Evolutionary conservation across 129 eudicot genomes (phyloP).

Genomic region (Rutidosis leptorrhynchoides): DNA sequence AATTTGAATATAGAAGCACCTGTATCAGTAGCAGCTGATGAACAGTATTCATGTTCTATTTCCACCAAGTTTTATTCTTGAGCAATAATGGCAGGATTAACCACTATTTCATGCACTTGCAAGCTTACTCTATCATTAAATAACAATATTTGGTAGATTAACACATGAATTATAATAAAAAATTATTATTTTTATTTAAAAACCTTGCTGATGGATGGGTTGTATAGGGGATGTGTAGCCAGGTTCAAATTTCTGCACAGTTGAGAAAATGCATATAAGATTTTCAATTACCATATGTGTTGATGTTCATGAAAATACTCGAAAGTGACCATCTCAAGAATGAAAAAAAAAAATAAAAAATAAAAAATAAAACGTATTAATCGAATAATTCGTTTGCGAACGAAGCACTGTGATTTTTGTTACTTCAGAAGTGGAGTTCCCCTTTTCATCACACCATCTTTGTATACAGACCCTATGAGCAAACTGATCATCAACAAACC

Average conservation of each 20-base stretch:
- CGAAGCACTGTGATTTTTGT: too few species aligned
- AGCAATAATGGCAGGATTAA: neutral
- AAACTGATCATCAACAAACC: slow-evolving; percentile 45
- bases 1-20: slow-evolving; percentile 48
- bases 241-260: slow-evolving; percentile 66
- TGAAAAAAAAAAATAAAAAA: too few species aligned
- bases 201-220: slow-evolving; percentile 48
- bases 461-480: slow-evolving; percentile 79
- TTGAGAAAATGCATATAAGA: slow-evolving; percentile 9
- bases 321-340: neutral
- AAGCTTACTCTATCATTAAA: slow-evolving; percentile 34
- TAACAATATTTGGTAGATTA: too few species aligned
- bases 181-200: too few species aligned
- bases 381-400: neutral
- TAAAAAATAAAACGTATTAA: neutral
- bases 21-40: slow-evolving; percentile 28
- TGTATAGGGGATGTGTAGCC: slow-evolving; percentile 49
- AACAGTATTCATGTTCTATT: slow-evolving; percentile 33
- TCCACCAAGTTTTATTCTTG: slow-evolving; percentile 29
- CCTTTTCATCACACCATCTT: slow-evolving; percentile 85
- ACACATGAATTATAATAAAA: too few species aligned
- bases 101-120: too few species aligned
- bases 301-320: neutral
- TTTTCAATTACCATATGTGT: too few species aligned
- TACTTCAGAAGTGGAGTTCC: slow-evolving; percentile 62